These are phyloP conservation scores for Limonium bicolor DNA, from an alignment of 148 eudicot genomes.

Conservation along the genomic window DNA sequence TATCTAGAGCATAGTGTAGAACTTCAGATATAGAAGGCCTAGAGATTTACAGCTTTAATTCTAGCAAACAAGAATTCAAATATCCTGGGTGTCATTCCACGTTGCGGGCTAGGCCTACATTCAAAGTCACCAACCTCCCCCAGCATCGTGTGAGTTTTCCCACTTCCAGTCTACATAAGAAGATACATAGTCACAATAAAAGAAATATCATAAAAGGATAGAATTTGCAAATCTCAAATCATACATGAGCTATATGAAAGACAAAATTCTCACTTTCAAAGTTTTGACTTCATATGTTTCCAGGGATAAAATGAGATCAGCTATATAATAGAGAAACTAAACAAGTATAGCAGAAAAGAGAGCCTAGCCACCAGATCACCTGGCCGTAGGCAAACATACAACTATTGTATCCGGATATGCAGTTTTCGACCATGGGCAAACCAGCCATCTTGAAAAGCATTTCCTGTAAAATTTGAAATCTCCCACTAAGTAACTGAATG, in stretches of 20 bases:
- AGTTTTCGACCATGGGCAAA: conserved; percentile 96
- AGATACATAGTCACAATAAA: background rate
- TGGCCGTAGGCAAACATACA: conserved; percentile 98
- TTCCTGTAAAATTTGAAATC: conserved; percentile 39
- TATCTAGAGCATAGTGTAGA: too few relatives aligned
- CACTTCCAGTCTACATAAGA: conserved; percentile 82
- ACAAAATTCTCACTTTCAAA: too few relatives aligned
- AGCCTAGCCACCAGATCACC: conserved; percentile 21
- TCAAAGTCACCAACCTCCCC: conserved; percentile 83
- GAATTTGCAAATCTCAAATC: background rate
- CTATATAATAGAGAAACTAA: background rate
- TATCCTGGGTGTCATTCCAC: conserved; percentile 96
- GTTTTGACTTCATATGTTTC: too few relatives aligned
- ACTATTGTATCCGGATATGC: conserved; percentile 91
- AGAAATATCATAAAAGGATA: background rate
- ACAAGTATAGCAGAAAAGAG: background rate
- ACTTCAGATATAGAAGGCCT: background rate
- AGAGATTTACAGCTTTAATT: conserved; percentile 63
- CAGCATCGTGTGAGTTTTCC: conserved; percentile 94
- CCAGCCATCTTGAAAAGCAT: conserved; percentile 92
- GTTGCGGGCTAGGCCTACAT: conserved; percentile 63
- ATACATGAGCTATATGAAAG: background rate
- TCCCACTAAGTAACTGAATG: too few relatives aligned
- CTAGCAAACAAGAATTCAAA: conserved; percentile 97
- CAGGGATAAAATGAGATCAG: too few relatives aligned